Evolutionary conservation across 345 rosid species (phyloP).

Genomic region (Acer saccharum): DNA sequence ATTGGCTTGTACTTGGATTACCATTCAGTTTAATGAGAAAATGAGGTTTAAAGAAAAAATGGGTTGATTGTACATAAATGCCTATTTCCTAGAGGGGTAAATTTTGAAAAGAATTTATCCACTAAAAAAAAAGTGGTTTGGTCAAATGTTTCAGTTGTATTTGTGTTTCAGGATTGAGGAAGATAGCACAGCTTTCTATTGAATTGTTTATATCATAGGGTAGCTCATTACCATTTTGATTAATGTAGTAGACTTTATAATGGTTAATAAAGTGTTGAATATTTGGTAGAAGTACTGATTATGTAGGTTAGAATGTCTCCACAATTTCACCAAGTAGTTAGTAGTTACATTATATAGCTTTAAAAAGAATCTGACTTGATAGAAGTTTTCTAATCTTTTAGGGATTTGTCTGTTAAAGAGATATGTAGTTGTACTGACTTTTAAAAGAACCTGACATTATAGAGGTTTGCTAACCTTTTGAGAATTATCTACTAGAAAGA

Average conservation of each 20-base stretch:
- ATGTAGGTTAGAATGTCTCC: too few species aligned
- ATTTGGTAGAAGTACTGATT: background rate
- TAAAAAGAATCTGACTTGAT: background rate
- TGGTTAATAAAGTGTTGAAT: background rate
- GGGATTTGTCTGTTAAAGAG: background rate
- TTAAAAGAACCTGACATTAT: background rate
- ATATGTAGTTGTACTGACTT: background rate
- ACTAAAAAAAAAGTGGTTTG: background rate
- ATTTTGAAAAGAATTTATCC: background rate
- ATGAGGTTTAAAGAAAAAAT: background rate
- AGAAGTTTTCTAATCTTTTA: background rate
- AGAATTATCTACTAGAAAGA: background rate
- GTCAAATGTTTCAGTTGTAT: background rate
- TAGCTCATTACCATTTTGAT: background rate
- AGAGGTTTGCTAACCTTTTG: background rate
- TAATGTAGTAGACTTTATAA: background rate
- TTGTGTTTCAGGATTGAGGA: background rate
- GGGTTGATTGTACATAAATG: background rate
- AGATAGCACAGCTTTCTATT: background rate
- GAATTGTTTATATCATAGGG: background rate
- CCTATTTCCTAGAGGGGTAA: background rate
- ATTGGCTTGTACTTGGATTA: background rate
- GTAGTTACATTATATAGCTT: background rate
- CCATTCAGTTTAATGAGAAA: background rate
- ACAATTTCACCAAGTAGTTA: background rate